Evolutionary conservation across 768 basidiomycete species (phyloP).

Genomic region (Tylopilus balloui): DNA sequence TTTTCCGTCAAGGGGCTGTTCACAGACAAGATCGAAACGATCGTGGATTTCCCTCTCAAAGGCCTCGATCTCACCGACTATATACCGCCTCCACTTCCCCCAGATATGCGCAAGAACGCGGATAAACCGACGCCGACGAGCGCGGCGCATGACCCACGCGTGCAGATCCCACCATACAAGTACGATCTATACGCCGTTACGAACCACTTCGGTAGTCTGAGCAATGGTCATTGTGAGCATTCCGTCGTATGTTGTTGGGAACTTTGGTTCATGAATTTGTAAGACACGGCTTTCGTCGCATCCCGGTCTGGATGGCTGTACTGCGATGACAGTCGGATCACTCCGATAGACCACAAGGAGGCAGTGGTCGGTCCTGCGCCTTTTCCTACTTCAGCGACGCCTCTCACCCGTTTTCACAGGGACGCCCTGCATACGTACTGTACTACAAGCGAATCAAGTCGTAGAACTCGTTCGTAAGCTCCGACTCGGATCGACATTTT

Average conservation of each 20-base stretch:
- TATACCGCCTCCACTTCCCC: conserved; percentile 76
- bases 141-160: conserved; percentile 63
- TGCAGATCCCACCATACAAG: conserved; percentile 81
- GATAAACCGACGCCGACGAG: conserved; percentile 32
- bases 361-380: conserved; percentile 62
- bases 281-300: conserved; percentile 91
- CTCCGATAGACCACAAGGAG: conserved; percentile 66
- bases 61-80: conserved; percentile 66
- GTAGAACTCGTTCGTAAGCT: conserved; percentile 8
- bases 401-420: conserved; percentile 42
- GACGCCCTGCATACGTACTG: conserved; percentile 69
- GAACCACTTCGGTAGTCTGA: conserved; percentile 92
- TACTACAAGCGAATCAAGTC: conserved; percentile 64
- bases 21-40: conserved; percentile 94
- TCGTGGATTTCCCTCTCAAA: conserved; percentile 82
- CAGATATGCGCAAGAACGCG: conserved; percentile 52
- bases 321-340: conserved; percentile 90
- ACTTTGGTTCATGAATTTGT: neutral
- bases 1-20: conserved; percentile 90
- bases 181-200: conserved; percentile 96
- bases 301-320: conserved; percentile 87
- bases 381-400: neutral
- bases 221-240: conserved; percentile 90
- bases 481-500: neutral
- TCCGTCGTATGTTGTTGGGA: neutral